Evolutionary conservation across 2,329 filamentous ascomycete species (phyloP).

Genomic region (Fusarium lyarnte): DNA sequence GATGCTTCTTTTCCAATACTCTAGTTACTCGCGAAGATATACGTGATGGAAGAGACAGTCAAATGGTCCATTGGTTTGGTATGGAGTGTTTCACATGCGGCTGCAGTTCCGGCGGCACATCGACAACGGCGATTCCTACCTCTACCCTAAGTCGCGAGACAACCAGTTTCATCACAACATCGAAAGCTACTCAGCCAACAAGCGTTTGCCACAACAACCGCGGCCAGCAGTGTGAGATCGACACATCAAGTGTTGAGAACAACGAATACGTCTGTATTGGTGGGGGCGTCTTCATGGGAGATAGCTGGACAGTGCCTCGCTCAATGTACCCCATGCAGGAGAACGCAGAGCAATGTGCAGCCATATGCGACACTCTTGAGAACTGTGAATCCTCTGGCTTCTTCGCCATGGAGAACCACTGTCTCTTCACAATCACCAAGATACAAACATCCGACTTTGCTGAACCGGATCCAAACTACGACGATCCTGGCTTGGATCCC

Average conservation of each 20-base stretch:
- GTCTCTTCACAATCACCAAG: constrained; percentile 1
- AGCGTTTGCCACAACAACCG: background rate
- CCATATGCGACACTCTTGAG: constrained; percentile 5
- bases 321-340: constrained; percentile 6
- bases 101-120: background rate
- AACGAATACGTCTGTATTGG: background rate
- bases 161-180: background rate
- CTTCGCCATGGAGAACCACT: constrained; percentile 6
- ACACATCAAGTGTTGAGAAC: background rate
- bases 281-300: background rate
- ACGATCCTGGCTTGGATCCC: background rate
- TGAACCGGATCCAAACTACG: background rate
- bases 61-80: background rate
- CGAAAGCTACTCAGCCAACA: background rate
- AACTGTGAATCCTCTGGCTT: constrained; percentile 6
- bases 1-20: background rate
- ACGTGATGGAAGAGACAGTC: background rate
- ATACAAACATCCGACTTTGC: background rate
- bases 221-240: constrained; percentile 11
- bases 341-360: constrained; percentile 2
- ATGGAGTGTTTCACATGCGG: background rate
- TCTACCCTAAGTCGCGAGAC: background rate
- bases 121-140: background rate
- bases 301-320: constrained; percentile 1
- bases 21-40: background rate